Base-by-base conservation (phyloP, 164 flowering plant genomes). In the Aristolochia californica region DNA sequence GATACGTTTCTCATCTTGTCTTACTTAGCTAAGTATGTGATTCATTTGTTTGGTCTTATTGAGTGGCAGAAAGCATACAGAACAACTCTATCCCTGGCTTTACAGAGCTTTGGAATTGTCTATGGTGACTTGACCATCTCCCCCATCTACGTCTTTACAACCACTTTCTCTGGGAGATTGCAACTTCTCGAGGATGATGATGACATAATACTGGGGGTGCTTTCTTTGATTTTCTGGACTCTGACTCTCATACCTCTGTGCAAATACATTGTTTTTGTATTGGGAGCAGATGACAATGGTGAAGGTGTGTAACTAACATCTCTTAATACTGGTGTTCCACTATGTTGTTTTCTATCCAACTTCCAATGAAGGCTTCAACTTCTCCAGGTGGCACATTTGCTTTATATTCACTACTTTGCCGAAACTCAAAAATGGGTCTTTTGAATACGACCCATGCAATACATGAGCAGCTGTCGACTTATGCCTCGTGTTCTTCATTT, bases 331-430 rank as follows among this genome's bases (percentile, higher is more conserved):
- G 5, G 40, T 9, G 7, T 34, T 34, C 10, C 40, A 9, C 5
- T 34, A 2, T 34, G 40, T 7, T 9, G 10, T 34, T 34, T 34
- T 28, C 34, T 34, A 28, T 34, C 40, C 40, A 34, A 34, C 7
- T 34, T 5, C 9, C 4, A 11, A 50, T 22, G 5, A 14, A 20
- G 14, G 16, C 27, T 22, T 50, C 26, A 22, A 9, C 17, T 22
- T 61, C 34, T 68, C 2, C 64, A 81, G 86, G 86, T 30, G 87
- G 87, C 23, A 82, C 87, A 7, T 82, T 82, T 76, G 84, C 87
- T n/a, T 51, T 82, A 62, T 82, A 82, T 60, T 78, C 87, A 5
- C 45, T 82, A 26, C 77, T 82, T 21, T 79, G 81, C 38, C 66
- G 84, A 43, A 72, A 71, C 28, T 58, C 77, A 43, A 79, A 63